Conservation (phyloP, 1,284 basidiomycete species). For the Phylloboletellus chloephorus region DNA sequence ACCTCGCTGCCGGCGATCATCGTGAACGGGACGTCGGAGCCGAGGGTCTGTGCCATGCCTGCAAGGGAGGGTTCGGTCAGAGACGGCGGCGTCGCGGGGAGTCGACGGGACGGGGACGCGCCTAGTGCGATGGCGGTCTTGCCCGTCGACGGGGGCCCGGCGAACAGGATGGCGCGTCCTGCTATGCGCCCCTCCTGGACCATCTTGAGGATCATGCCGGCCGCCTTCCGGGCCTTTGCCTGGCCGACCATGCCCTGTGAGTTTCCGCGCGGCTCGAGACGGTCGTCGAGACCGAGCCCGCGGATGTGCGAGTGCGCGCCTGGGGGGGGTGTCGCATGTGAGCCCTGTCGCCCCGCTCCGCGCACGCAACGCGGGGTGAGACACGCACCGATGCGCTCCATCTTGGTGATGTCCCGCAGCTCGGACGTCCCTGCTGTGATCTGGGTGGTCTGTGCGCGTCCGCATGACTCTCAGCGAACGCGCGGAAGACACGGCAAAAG, state of each 20-base stretch:
- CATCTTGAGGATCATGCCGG: constrained; percentile 97
- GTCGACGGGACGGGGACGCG: constrained; percentile 25
- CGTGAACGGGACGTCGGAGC: constrained; percentile 93
- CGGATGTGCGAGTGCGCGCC: constrained; percentile 98
- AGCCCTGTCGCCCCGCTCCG: too few relatives aligned
- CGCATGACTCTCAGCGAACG: constrained; percentile 16
- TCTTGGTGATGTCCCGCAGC: constrained; percentile 87
- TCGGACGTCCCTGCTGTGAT: constrained; percentile 71
- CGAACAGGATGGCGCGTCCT: constrained; percentile 92
- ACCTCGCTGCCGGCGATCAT: constrained; percentile 97
- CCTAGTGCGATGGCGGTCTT: constrained; percentile 98
- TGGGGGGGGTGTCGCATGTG: too few relatives aligned
- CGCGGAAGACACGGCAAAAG: too few relatives aligned
- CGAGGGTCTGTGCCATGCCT: constrained; percentile 97
- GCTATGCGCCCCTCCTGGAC: constrained; percentile 94
- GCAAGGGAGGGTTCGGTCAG: not conserved
- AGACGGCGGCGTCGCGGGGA: constrained; percentile 1
- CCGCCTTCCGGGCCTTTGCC: constrained; percentile 90
- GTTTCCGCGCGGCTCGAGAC: constrained; percentile 82
- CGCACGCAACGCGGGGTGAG: constrained; percentile 3
- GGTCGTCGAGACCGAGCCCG: constrained; percentile 88
- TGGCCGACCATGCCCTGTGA: constrained; percentile 98
- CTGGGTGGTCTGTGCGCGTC: constrained; percentile 48
- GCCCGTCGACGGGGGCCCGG: constrained; percentile 92
- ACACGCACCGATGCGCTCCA: constrained; percentile 85